Base-by-base conservation (phyloP, 2,329 filamentous ascomycete species). In the Simplicillium sp. region DNA sequence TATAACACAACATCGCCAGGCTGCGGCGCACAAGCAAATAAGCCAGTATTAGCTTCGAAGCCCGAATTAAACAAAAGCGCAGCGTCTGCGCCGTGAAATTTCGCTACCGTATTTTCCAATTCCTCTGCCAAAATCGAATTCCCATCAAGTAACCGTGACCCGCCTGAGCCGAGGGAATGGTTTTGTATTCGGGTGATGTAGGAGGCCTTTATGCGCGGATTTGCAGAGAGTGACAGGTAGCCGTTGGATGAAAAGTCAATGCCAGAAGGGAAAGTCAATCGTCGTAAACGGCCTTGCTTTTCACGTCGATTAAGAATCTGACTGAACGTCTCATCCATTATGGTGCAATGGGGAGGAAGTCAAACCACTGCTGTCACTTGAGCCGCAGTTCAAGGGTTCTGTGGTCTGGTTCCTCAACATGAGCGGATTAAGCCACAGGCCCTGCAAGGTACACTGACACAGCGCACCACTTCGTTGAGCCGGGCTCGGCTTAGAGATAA, bases 171-270 rank as follows among this genome's bases (percentile, higher is more conserved):
- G 4, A 73, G 45, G 28, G 40, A 41, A 34, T 41, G 38, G 13
- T 44, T 45, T 16, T 58, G 50, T 11, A 71, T 47, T 0, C 57
- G 50, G 3, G 47, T 42, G 14, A 90, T 68, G 54, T 80, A 89
- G 7, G 76, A 80, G 54, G 79, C 71, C 60, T 84, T 81, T 7
- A 76, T 41, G 12, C 54, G 56, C 0, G 59, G 53, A 29, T 64
- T 56, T 3, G 54, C 56, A 1, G 85, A 80, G 6, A 89, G 81
- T 37, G 88, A 87, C 44, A 94, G 86, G 55, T 92, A 84, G 41
- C 76, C 77, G 57, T 88, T 82, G 54, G 86, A 89, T 16, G 82
- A 81, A 53, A 94, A 84, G 61, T 94, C 87, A 37, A 80, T 75
- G 16, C 77, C 82, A 15, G 71, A 77, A 1, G 82, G 71, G 3